phyloP scores from a whole-genome alignment of 495 filamentous ascomycete species.

The Neurospora discreta region DNA sequence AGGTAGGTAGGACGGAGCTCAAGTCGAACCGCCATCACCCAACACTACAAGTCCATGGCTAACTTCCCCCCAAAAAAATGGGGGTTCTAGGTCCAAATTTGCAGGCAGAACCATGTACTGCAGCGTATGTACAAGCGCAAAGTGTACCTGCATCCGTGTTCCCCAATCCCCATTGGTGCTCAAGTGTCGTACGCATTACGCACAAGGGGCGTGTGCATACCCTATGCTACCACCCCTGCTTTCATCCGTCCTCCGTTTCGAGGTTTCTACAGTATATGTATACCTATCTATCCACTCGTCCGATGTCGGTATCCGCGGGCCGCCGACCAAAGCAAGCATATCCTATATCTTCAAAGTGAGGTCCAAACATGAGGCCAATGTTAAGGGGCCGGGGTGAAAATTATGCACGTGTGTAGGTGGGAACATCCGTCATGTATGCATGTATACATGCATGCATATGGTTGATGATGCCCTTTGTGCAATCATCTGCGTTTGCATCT shows the following conservation, averaged over 20 bases:
- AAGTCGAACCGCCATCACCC: too few relatives aligned
- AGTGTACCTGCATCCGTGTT: not conserved
- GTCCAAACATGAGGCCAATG: too few relatives aligned
- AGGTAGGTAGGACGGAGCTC: too few relatives aligned
- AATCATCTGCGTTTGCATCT: not conserved
- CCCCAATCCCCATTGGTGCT: not conserved
- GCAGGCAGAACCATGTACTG: not conserved
- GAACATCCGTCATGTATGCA: not conserved
- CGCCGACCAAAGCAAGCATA: not conserved
- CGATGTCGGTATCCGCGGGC: not conserved
- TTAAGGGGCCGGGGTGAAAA: too few relatives aligned
- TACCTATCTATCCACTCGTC: not conserved
- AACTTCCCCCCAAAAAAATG: not conserved
- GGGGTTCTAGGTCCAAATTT: not conserved
- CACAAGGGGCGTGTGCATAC: not conserved
- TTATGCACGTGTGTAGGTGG: too few relatives aligned
- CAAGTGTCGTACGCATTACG: not conserved
- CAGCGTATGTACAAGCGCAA: not conserved
- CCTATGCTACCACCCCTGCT: too few relatives aligned
- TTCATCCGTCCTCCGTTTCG: not conserved
- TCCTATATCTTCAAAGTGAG: too few relatives aligned
- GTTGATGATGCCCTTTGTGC: not conserved
- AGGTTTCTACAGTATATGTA: not conserved
- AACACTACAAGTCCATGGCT: not conserved
- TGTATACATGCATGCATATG: too few relatives aligned